Evolutionary conservation across 2,329 filamentous ascomycete species (phyloP), one percentile per base, ranked within the genome.

Genomic region (Mycogone perniciosa): DNA sequence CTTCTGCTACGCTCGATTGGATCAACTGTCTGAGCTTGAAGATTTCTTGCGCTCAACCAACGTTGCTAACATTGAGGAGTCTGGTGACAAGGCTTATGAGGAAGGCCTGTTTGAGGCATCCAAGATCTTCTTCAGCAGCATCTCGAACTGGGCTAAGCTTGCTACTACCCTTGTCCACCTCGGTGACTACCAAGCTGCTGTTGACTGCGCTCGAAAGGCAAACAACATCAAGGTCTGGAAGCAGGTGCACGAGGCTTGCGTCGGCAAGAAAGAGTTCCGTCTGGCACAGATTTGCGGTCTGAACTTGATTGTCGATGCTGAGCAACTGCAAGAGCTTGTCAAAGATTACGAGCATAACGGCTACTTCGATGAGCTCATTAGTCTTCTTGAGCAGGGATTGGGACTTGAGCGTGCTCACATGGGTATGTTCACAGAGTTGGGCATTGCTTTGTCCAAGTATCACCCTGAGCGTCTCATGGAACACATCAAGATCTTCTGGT

Each of bases 181-280:
- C 6, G 87, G 85, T 58, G 93, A 99, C 61, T 97, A 99, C 75
- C 95, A 99, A 71, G 89, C 89, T 60, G 93, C 93, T 42, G 93
- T 99, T 39, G 93, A 99, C 69, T 96, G 90, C 64, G 93, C 95
- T 29, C 88, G 93, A 68, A 97, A 99, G 75, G 93, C 93, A 62
- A 99, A 97, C 78, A 97, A 89, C 71, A 91, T 96, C 72, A 96
- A 95, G 76, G 93, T 99, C 47, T 99, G 93, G 93, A 95, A 93
- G 73, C 89, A 99, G 72, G 93, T 99, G 60, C 95, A 97, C 72
- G 87, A 89, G 65, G 93, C 92, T 26, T 99, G 93, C 66, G 88
- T 99, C 58, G 83, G 82, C 56, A 99, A 97, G 83, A 97, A 96
- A 76, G 93, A 99, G 68, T 99, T 99, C 83, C 88, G 92, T 55